phyloP scores from a whole-genome alignment of 345 rosid genomes.

The Hibiscus mutabilis region DNA sequence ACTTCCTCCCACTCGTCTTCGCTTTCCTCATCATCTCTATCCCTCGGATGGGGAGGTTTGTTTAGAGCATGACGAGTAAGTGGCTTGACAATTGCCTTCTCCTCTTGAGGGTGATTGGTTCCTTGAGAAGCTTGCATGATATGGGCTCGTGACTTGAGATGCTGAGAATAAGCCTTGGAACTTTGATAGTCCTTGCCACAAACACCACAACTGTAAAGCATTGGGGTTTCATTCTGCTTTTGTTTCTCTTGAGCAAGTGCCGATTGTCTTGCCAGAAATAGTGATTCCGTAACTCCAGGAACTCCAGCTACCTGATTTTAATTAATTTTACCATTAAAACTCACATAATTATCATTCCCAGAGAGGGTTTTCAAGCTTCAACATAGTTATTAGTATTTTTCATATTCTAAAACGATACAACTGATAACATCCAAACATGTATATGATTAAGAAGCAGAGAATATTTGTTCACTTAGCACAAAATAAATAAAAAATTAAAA shows the following conservation, averaged over 20 bases:
- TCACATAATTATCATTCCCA: background rate
- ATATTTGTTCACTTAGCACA: no score
- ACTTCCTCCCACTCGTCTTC: conserved; percentile 82
- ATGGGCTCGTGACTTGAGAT: conserved; percentile 63
- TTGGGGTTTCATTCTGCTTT: conserved; percentile 15
- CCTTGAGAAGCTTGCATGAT: conserved; percentile 55
- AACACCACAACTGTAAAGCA: conserved; percentile 35
- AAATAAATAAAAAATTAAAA: background rate
- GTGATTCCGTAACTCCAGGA: conserved; percentile 85
- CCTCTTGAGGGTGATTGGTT: conserved; percentile 34
- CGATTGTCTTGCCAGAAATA: conserved; percentile 71
- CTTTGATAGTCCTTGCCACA: conserved; percentile 83
- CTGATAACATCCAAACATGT: no score
- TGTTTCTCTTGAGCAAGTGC: conserved; percentile 59
- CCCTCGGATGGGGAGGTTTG: conserved; percentile 25
- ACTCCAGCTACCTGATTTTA: conserved; percentile 76
- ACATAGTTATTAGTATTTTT: background rate
- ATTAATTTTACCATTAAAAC: background rate
- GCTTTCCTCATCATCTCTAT: conserved; percentile 41
- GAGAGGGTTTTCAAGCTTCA: background rate
- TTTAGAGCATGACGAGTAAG: conserved; percentile 36
- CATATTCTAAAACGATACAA: background rate
- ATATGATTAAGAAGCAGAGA: no score
- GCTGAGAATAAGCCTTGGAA: conserved; percentile 78
- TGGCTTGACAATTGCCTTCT: conserved; percentile 43